A percentile compares a stretch with the other conserved stretches of the same genome.
Conservation (phyloP, 2,329 filamentous ascomycete genomes). For the Phialophora chinensis region DNA sequence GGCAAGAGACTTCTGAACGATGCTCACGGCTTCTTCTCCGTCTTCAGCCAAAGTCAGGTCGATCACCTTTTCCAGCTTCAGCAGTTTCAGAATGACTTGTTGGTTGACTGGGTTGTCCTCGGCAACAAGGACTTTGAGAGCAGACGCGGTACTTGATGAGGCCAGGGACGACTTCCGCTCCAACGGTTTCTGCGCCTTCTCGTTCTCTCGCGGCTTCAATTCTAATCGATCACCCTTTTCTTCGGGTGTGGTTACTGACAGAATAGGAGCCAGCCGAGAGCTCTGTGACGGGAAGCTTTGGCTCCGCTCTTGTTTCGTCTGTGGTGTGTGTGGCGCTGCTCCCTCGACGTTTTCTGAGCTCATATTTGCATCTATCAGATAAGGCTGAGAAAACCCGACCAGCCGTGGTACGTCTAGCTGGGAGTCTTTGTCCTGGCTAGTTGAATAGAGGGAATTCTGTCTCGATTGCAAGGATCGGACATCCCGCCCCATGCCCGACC, state of each 20-base stretch:
- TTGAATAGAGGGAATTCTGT: slow-evolving; percentile 21
- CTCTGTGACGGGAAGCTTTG: slow-evolving; percentile 1
- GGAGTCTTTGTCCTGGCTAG: slow-evolving; percentile 48
- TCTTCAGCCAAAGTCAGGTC: slow-evolving; percentile 89
- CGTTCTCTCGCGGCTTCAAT: slow-evolving; percentile 1
- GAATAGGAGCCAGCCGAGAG: slow-evolving; percentile 14
- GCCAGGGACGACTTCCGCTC: slow-evolving; percentile 60
- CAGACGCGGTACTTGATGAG: slow-evolving; percentile 59
- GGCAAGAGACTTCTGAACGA: slow-evolving; percentile 77
- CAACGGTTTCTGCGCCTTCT: not conserved
- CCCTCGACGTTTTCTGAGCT: slow-evolving; percentile 13
- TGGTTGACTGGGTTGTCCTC: slow-evolving; percentile 73
- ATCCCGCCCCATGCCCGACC: slow-evolving; percentile 19
- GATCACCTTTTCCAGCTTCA: slow-evolving; percentile 56
- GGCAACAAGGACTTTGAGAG: slow-evolving; percentile 80
- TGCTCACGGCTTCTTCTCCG: slow-evolving; percentile 82
- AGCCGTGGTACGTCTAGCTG: slow-evolving; percentile 63
- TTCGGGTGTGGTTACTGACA: slow-evolving; percentile 18
- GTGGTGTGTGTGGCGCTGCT: not conserved
- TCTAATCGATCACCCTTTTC: not conserved
- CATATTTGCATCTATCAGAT: slow-evolving; percentile 20
- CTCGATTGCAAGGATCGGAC: slow-evolving; percentile 17
- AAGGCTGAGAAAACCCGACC: slow-evolving; percentile 81
- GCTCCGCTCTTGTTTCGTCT: slow-evolving; percentile 8
- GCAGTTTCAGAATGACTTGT: slow-evolving; percentile 66